These are phyloP conservation scores for Penicillium ochrochloron DNA, from an alignment of 495 filamentous ascomycete species.

Conservation along the genomic window DNA sequence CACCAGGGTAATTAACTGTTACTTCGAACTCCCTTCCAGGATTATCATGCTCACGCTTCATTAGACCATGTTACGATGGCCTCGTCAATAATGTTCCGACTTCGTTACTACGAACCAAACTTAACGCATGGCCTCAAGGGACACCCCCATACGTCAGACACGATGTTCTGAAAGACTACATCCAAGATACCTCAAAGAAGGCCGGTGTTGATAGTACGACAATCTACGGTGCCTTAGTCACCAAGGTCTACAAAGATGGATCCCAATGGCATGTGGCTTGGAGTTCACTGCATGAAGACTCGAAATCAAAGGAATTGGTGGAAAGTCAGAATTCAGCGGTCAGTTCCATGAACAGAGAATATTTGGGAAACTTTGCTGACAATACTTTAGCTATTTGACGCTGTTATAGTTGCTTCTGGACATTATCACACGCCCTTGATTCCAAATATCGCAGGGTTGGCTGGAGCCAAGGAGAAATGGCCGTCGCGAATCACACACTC, in stretches of 20 bases:
- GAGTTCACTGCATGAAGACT: conserved; percentile 37
- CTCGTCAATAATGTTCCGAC: conserved; percentile 70
- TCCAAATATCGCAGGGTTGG: conserved; percentile 58
- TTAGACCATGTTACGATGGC: conserved; percentile 60
- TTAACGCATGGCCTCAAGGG: conserved; percentile 63
- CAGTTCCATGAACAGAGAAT: background rate
- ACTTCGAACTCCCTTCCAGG: too few relatives aligned
- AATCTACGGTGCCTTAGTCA: conserved; percentile 61
- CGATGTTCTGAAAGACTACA: conserved; percentile 58
- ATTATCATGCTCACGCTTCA: conserved; percentile 8
- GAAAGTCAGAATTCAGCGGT: conserved; percentile 33
- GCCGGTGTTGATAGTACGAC: conserved; percentile 55
- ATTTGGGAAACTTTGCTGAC: background rate
- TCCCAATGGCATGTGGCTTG: conserved; percentile 55
- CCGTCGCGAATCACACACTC: conserved; percentile 60
- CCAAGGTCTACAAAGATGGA: conserved; percentile 52
- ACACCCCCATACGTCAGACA: conserved; percentile 63
- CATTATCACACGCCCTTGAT: conserved; percentile 63
- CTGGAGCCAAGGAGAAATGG: conserved; percentile 56
- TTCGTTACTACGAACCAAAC: conserved; percentile 58
- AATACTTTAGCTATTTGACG: conserved; percentile 52
- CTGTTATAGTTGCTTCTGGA: conserved; percentile 60
- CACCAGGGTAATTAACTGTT: conserved; percentile 47
- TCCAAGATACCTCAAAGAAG: conserved; percentile 57
- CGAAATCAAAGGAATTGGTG: conserved; percentile 31